Percentiles rank a stretch among this genome's conserved stretches.
Conservation (phyloP, 257 asterid genomes). For the Gynochthodes officinalis region DNA sequence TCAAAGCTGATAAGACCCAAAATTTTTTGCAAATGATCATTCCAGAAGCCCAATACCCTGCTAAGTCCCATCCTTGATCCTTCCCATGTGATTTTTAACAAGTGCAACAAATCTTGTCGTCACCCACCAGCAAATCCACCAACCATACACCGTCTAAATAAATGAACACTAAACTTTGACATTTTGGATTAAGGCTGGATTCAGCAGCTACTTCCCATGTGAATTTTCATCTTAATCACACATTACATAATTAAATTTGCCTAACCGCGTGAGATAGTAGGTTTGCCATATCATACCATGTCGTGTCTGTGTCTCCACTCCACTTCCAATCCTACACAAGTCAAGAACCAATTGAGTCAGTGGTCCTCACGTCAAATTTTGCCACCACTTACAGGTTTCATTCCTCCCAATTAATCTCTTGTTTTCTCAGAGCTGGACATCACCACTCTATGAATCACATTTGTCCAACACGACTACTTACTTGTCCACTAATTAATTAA, state of each 20-base stretch:
- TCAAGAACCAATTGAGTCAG: background rate
- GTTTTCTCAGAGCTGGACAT: slow-evolving; percentile 2
- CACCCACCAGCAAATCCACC: background rate
- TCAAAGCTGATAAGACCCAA: no score
- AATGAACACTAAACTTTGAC: background rate
- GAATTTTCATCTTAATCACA: slow-evolving; percentile 1
- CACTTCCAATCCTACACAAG: background rate
- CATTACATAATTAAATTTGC: background rate
- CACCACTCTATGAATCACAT: background rate
- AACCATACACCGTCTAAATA: no score
- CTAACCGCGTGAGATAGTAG: background rate
- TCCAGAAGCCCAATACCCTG: no score
- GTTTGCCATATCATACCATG: background rate
- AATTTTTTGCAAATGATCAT: no score
- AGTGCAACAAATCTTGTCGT: background rate
- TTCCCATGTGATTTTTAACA: no score
- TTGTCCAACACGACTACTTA: background rate
- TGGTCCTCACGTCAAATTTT: background rate
- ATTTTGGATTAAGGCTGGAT: slow-evolving; percentile 8
- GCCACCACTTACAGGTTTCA: background rate
- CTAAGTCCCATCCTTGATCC: no score
- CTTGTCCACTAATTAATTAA: no score
- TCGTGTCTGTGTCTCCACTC: background rate
- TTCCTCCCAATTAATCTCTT: background rate
- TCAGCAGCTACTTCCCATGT: slow-evolving; percentile 7